A percentile compares a stretch with the other conserved stretches of the same genome.
Evolutionary conservation across 768 basidiomycete species (phyloP).

Genomic region (Auriscalpium microsporum): DNA sequence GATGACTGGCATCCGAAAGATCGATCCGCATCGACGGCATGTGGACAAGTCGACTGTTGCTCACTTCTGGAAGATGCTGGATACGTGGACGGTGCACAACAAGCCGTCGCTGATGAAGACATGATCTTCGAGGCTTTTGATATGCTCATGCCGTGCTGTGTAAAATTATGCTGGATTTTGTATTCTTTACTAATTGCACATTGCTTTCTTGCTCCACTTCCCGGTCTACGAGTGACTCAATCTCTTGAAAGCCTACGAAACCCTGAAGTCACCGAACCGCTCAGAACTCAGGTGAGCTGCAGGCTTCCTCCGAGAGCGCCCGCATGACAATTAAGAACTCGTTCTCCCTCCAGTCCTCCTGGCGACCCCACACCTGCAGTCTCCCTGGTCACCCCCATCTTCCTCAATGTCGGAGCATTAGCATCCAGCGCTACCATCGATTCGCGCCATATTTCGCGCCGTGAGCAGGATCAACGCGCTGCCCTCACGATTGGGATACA

Average conservation of each 20-base stretch:
- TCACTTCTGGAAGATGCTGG: conserved; percentile 91
- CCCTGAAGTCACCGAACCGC: too few relatives aligned
- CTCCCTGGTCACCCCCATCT: neutral
- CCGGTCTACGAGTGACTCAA: too few relatives aligned
- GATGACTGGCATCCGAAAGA: conserved; percentile 35
- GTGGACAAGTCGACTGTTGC: conserved; percentile 92
- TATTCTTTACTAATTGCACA: too few relatives aligned
- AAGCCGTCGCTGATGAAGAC: conserved; percentile 66
- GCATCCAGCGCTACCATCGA: neutral
- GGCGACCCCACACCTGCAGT: neutral
- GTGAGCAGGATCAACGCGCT: neutral
- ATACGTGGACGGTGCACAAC: conserved; percentile 73
- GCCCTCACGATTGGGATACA: neutral
- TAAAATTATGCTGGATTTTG: too few relatives aligned
- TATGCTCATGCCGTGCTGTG: too few relatives aligned
- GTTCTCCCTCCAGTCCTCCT: neutral
- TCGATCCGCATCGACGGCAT: conserved; percentile 84
- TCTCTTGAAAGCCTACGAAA: too few relatives aligned
- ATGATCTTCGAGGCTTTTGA: conserved; percentile 13
- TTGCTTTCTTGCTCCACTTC: too few relatives aligned
- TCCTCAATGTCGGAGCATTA: neutral
- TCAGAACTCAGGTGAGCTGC: too few relatives aligned
- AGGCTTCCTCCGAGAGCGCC: neutral
- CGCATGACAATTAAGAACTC: neutral
- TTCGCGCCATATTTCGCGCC: neutral